These are phyloP conservation scores for Podospora fimiseda DNA, from an alignment of 495 filamentous ascomycete species.

Conservation along the genomic window DNA sequence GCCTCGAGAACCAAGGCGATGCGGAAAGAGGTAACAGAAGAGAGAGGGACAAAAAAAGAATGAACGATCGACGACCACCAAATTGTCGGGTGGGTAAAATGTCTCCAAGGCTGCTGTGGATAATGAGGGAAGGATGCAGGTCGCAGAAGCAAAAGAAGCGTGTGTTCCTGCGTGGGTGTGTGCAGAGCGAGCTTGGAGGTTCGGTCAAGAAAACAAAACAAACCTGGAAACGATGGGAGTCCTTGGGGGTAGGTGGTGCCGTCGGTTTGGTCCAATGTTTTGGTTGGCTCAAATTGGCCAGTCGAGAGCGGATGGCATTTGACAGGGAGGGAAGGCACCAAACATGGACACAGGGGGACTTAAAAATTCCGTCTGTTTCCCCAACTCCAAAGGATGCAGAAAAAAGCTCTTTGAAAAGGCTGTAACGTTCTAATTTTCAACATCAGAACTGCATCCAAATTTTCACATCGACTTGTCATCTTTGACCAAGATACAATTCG, in stretches of 20 bases:
- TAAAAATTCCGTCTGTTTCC: neutral
- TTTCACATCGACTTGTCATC: too few species aligned
- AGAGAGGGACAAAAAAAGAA: conserved; percentile 7
- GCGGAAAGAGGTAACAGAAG: neutral
- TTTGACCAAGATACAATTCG: too few species aligned
- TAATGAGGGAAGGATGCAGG: neutral
- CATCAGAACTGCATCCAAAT: too few species aligned
- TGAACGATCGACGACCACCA: neutral
- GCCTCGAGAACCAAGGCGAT: too few species aligned
- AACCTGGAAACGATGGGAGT: neutral
- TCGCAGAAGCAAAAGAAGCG: neutral
- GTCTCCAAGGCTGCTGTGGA: neutral
- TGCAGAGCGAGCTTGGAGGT: too few species aligned
- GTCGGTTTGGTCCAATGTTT: neutral
- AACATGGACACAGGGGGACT: neutral
- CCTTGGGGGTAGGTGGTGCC: too few species aligned
- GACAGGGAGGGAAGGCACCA: neutral
- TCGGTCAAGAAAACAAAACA: neutral
- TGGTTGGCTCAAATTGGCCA: neutral
- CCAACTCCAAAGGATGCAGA: too few species aligned
- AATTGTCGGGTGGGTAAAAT: neutral
- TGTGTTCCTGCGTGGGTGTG: too few species aligned
- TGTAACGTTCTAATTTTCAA: too few species aligned
- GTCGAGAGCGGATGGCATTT: neutral
- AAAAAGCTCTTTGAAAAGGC: too few species aligned